These are phyloP conservation scores for Linnemannia hyalina DNA, from an alignment of 192 early-diverging fungal genomes.

Conservation along the genomic window DNA sequence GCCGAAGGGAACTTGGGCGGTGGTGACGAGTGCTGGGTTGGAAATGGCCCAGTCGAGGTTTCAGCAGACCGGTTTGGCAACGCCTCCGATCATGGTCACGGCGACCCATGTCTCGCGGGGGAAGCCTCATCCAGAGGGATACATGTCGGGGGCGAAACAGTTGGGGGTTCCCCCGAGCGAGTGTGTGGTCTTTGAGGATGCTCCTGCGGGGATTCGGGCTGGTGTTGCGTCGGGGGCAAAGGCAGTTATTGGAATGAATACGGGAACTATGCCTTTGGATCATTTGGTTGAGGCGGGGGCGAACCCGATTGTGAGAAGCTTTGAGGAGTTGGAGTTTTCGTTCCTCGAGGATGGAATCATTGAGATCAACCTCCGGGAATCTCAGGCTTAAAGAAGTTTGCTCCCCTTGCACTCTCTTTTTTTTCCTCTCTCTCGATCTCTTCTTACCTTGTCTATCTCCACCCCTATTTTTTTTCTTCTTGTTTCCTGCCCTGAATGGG, in stretches of 20 bases:
- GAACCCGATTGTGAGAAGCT: conserved; percentile 49
- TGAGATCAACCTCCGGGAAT: conserved; percentile 35
- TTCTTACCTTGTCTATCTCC: neutral
- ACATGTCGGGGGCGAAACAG: conserved; percentile 50
- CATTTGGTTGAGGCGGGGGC: conserved; percentile 60
- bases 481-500: neutral
- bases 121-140: conserved; percentile 61
- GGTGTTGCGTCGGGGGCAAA: conserved; percentile 54
- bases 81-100: conserved; percentile 46
- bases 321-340: conserved; percentile 54
- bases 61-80: conserved; percentile 49
- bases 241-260: conserved; percentile 54
- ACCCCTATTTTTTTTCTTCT: neutral
- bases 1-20: conserved; percentile 44
- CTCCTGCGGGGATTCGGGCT: conserved; percentile 61
- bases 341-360: conserved; percentile 54
- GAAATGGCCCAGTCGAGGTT: conserved; percentile 60
- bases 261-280: conserved; percentile 58
- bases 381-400: neutral
- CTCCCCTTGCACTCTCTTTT: neutral
- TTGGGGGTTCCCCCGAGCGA: conserved; percentile 49
- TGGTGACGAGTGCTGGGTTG: conserved; percentile 60
- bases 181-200: conserved; percentile 69
- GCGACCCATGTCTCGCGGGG: conserved; percentile 47
- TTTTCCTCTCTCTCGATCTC: neutral